These are phyloP conservation scores for Penicillium egyptiacum DNA, from an alignment of 495 filamentous ascomycete genomes.

Conservation along the genomic window DNA sequence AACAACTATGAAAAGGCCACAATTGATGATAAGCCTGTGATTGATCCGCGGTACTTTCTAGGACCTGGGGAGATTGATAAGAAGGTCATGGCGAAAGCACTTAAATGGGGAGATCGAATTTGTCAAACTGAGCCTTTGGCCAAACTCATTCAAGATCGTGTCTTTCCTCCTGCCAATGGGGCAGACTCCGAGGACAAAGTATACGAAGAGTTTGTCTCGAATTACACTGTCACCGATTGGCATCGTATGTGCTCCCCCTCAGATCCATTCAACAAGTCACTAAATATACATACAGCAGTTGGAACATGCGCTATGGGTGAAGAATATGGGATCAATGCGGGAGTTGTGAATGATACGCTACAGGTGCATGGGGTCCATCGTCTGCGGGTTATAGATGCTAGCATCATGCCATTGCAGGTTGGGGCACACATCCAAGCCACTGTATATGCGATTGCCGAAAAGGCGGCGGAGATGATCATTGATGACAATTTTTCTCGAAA, in stretches of 20 bases:
- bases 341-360: slow-evolving; percentile 50
- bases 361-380: slow-evolving; percentile 49
- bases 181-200: slow-evolving; percentile 21
- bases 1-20: slow-evolving; percentile 4
- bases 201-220: slow-evolving; percentile 38
- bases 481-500: slow-evolving; percentile 20
- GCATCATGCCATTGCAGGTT: slow-evolving; percentile 53
- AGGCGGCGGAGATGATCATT: slow-evolving; percentile 49
- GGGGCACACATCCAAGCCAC: slow-evolving; percentile 54
- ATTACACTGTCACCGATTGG: slow-evolving; percentile 45
- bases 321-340: slow-evolving; percentile 22
- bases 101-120: slow-evolving; percentile 46
- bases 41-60: slow-evolving; percentile 47
- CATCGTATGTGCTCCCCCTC: slow-evolving; percentile 24
- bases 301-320: slow-evolving; percentile 58
- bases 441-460: slow-evolving; percentile 55
- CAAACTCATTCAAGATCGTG: slow-evolving; percentile 38
- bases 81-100: slow-evolving; percentile 38
- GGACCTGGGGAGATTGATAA: slow-evolving; percentile 43
- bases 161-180: slow-evolving; percentile 31
- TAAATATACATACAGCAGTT: slow-evolving; percentile 22
- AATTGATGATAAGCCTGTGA: slow-evolving; percentile 34
- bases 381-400: slow-evolving; percentile 56
- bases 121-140: slow-evolving; percentile 41
- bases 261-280: slow-evolving; percentile 5